phyloP scores from a whole-genome alignment of 805 yeast species.

The Diddensiella caesifluorescens region DNA sequence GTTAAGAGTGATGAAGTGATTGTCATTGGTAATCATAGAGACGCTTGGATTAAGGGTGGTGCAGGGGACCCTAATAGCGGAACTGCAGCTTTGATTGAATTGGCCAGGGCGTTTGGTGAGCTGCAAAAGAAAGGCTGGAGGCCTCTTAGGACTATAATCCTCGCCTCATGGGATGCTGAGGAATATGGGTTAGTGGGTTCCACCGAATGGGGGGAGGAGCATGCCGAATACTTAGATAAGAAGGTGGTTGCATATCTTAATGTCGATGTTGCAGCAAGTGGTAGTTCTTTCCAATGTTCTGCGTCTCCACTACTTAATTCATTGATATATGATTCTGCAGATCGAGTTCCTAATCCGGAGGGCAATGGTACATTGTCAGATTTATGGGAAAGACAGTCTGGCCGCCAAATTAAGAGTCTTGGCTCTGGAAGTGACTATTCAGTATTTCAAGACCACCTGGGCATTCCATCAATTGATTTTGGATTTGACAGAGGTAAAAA shows the following conservation, averaged over 20 bases:
- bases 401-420: constrained; percentile 39
- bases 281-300: constrained; percentile 45
- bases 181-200: constrained; percentile 70
- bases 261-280: constrained; percentile 60
- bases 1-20: constrained; percentile 47
- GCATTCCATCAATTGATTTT: constrained; percentile 46
- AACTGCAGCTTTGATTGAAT: constrained; percentile 57
- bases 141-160: constrained; percentile 62
- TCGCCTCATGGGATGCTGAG: constrained; percentile 81
- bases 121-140: constrained; percentile 57
- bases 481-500: constrained; percentile 43
- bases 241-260: constrained; percentile 64
- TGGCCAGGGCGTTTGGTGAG: constrained; percentile 54
- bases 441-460: constrained; percentile 39
- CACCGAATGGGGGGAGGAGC: constrained; percentile 70
- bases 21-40: constrained; percentile 71
- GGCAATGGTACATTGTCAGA: constrained; percentile 29
- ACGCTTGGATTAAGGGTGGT: constrained; percentile 75
- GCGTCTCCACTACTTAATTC: constrained; percentile 57
- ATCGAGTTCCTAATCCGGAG: constrained; percentile 44
- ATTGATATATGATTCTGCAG: constrained; percentile 42
- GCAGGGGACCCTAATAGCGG: constrained; percentile 80
- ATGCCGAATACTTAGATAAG: constrained; percentile 40
- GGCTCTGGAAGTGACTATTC: constrained; percentile 70
- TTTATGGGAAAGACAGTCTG: constrained; percentile 29